Evolutionary conservation across 179 eudicot species (phyloP).

Genomic region (Silene vulgaris): DNA sequence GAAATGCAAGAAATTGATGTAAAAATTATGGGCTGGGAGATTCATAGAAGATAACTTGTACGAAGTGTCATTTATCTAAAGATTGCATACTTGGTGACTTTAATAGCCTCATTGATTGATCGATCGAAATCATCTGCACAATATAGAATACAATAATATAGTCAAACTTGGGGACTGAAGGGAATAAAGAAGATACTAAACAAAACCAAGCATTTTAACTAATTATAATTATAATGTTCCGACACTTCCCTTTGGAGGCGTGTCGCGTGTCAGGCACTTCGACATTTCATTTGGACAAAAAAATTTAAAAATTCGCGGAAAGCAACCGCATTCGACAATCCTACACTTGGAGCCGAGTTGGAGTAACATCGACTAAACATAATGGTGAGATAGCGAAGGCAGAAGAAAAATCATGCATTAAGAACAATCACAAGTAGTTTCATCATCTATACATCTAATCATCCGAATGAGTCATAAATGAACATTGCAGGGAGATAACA

Average conservation of each 20-base stretch:
- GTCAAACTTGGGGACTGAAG: too few species aligned
- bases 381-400: neutral
- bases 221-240: too few species aligned
- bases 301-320: too few species aligned
- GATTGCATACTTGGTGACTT: conserved; percentile 67
- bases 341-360: too few species aligned
- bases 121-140: conserved; percentile 77
- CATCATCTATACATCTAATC: too few species aligned
- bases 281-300: too few species aligned
- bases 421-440: too few species aligned
- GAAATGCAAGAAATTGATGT: neutral
- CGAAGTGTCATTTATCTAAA: neutral
- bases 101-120: conserved; percentile 86
- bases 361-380: neutral
- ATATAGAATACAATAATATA: conserved; percentile 16
- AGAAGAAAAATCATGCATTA: neutral
- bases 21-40: neutral
- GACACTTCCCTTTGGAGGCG: too few species aligned
- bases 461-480: too few species aligned
- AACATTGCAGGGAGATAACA: too few species aligned
- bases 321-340: too few species aligned
- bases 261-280: too few species aligned
- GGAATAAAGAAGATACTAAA: neutral
- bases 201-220: neutral
- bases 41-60: neutral